Evolutionary conservation across 805 yeast genomes (phyloP), one percentile per base, ranked within the genome.

Genomic region (Sugiyamaella mastotermitis): DNA sequence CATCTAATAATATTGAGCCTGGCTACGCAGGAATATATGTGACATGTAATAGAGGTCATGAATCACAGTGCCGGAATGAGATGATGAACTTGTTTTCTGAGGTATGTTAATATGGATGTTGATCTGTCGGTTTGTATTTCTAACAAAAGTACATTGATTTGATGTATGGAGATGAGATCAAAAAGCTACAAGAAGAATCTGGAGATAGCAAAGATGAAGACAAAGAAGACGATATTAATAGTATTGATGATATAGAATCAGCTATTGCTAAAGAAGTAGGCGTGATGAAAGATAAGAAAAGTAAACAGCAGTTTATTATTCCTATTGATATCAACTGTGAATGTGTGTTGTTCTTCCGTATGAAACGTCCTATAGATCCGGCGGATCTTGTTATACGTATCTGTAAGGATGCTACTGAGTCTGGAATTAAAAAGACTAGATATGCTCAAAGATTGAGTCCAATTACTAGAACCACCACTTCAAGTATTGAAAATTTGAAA

Each of bases 21-120:
- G 81, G 81, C 27, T 83, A 92, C 38, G 65, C 80, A 26, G 98
- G 98, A 0, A 69, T 92, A 0, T 92, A 83, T 60, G 95, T 87
- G 9, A 83, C 97, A 0, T 90, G 97, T 59, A 74, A 77, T 35
- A 71, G 95, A 50, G 81, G 82, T 26, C 77, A 80, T 42, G 98
- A 92, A 57, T 70, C 70, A 38, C 77, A 72, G 37, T 85, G 94
- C 43, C 71, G 80, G n/a, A 76, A 76, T 46, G 97, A 87, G 56
- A 62, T 87, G 49, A 67, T 73, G 44, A 58, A 65, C 40, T 55
- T 85, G 7, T 69, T 87, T 29, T 61, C 64, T 35, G 85, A 79
- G 40, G 58, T 58, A 45, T 22, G 53, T 28, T 9, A 22, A 23
- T 10, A 17, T 22, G 11, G 18, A 24, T 26, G 24, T 25, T 15